phyloP scores from a whole-genome alignment of 192 early-diverging fungal genomes.

The Gonapodya prolifera region DNA sequence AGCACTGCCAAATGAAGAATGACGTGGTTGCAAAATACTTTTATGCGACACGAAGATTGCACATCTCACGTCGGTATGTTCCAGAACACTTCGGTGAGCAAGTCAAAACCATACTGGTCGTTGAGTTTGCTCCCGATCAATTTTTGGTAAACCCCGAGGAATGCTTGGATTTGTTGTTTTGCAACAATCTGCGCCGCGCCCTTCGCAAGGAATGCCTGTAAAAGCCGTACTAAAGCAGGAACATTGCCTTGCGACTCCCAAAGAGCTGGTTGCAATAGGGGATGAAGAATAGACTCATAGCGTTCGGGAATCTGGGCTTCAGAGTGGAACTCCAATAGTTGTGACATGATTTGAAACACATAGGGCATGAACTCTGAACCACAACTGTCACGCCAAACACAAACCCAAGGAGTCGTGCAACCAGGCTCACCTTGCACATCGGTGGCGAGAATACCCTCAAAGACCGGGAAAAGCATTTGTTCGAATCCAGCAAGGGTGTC shows the following conservation, averaged over 20 bases:
- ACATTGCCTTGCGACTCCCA: conserved; percentile 89
- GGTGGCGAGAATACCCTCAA: conserved; percentile 71
- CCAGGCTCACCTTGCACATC: conserved; percentile 58
- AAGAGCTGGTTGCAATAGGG: conserved; percentile 68
- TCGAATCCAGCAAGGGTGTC: conserved; percentile 70
- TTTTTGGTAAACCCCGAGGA: conserved; percentile 91
- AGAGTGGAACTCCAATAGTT: conserved; percentile 67
- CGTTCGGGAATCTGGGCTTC: conserved; percentile 45
- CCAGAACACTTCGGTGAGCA: conserved; percentile 65
- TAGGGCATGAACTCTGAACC: conserved; percentile 85
- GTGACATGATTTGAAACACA: conserved; percentile 89
- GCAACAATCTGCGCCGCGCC: conserved; percentile 56
- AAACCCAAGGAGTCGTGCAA: not conserved
- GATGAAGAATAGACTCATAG: conserved; percentile 61
- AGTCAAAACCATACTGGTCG: conserved; percentile 74
- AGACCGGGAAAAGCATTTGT: conserved; percentile 70
- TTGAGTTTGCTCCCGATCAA: conserved; percentile 69
- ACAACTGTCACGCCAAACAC: not conserved
- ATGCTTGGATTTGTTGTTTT: conserved; percentile 57
- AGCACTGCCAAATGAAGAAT: conserved; percentile 9
- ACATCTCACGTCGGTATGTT: conserved; percentile 47
- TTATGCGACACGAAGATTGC: not conserved
- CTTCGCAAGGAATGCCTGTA: conserved; percentile 74
- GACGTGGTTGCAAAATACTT: not conserved
- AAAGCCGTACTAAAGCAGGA: conserved; percentile 79